Percentiles rank a stretch among this genome's conserved stretches.
Conservation (phyloP, 2,329 filamentous ascomycete genomes). For the Botrytis cinerea region DNA sequence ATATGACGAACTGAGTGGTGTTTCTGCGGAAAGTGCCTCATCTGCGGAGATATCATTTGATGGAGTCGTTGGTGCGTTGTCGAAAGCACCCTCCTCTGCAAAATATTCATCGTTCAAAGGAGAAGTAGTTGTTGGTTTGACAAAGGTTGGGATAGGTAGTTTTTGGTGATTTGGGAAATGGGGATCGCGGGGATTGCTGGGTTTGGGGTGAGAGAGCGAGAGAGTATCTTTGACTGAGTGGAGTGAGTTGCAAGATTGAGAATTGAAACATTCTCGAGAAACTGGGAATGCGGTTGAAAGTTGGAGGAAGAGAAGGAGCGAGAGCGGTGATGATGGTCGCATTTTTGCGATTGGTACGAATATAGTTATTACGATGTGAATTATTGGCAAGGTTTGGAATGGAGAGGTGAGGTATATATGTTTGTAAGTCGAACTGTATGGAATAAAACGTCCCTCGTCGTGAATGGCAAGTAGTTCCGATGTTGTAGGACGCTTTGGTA, state of each 20-base stretch:
- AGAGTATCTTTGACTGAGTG: not conserved
- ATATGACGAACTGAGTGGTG: slow-evolving; percentile 34
- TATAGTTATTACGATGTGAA: not conserved
- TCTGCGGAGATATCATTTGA: slow-evolving; percentile 29
- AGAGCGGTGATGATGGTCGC: slow-evolving; percentile 21
- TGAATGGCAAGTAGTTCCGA: slow-evolving; percentile 3
- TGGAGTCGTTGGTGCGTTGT: slow-evolving; percentile 37
- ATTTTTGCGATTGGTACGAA: slow-evolving; percentile 8
- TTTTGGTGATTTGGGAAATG: slow-evolving; percentile 37
- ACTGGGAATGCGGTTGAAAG: slow-evolving; percentile 28
- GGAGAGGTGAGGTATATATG: not conserved
- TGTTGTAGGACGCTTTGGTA: not conserved
- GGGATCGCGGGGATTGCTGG: slow-evolving; percentile 26
- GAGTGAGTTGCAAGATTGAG: not conserved
- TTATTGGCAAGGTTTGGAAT: not conserved
- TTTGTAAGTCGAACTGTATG: not conserved
- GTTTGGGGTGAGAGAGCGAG: not conserved
- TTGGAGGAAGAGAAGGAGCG: slow-evolving; percentile 28
- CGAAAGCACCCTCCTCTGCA: slow-evolving; percentile 28
- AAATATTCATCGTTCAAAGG: not conserved
- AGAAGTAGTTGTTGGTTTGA: slow-evolving; percentile 9
- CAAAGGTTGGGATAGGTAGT: not conserved
- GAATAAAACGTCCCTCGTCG: not conserved
- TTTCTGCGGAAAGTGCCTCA: slow-evolving; percentile 31
- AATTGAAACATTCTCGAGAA: slow-evolving; percentile 12